A percentile compares a stretch with the other conserved stretches of the same genome.
Evolutionary conservation across 441 rosid genomes (phyloP).

Genomic region (Raphanus hybrid): DNA sequence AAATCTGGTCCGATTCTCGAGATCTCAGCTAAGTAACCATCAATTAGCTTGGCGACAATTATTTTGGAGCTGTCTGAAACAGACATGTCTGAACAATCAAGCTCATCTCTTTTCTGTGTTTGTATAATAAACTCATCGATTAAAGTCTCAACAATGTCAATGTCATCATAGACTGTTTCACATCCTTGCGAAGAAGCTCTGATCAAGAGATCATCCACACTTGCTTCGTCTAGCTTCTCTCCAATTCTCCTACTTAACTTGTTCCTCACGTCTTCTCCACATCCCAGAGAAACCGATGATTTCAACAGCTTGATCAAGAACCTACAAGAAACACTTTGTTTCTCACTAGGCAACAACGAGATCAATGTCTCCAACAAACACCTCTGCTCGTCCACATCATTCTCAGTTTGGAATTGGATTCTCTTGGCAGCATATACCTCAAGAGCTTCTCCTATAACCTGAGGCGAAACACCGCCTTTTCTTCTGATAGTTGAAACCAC

Average conservation of each 20-base stretch:
- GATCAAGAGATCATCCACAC: slow-evolving; percentile 63
- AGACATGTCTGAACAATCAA: slow-evolving; percentile 44
- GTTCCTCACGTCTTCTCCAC: slow-evolving; percentile 60
- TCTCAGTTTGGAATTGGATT: slow-evolving; percentile 40
- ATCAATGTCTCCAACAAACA: slow-evolving; percentile 67
- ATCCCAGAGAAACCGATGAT: slow-evolving; percentile 61
- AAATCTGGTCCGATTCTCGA: slow-evolving; percentile 64
- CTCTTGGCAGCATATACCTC: slow-evolving; percentile 71
- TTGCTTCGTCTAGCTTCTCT: slow-evolving; percentile 73
- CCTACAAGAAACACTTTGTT: slow-evolving; percentile 68
- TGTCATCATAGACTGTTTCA: slow-evolving; percentile 55
- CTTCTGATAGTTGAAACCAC: slow-evolving; percentile 62
- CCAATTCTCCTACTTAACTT: slow-evolving; percentile 69
- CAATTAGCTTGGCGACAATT: slow-evolving; percentile 69
- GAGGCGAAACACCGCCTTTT: slow-evolving; percentile 53
- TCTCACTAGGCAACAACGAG: slow-evolving; percentile 64
- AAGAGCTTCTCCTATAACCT: slow-evolving; percentile 79
- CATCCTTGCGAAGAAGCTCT: slow-evolving; percentile 32
- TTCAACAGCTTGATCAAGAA: slow-evolving; percentile 75
- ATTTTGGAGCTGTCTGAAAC: slow-evolving; percentile 56
- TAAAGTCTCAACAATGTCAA: slow-evolving; percentile 68
- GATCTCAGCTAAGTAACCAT: slow-evolving; percentile 81
- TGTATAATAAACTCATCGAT: slow-evolving; percentile 59
- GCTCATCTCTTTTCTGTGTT: slow-evolving; percentile 43
- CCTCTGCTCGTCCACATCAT: slow-evolving; percentile 40